Evolutionary conservation across 768 basidiomycete genomes (phyloP).

Genomic region (Auriculariales sp.): DNA sequence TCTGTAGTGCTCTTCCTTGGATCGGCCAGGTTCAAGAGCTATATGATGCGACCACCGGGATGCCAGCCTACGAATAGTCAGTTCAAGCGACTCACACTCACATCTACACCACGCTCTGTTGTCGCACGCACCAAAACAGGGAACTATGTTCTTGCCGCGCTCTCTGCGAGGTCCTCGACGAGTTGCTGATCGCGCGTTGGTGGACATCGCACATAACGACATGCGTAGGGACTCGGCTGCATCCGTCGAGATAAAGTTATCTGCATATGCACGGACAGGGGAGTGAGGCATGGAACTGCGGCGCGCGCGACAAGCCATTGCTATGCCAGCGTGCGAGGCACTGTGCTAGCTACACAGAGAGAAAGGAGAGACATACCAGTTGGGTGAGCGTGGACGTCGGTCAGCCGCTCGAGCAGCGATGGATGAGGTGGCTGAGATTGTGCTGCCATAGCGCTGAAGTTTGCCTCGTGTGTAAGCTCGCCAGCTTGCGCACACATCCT

Average conservation of each 20-base stretch:
- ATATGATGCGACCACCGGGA: conserved; percentile 83
- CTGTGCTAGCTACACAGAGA: no score
- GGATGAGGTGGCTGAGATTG: no score
- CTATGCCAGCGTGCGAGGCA: no score
- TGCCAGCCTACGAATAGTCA: conserved; percentile 51
- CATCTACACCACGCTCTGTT: no score
- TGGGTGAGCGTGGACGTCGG: conserved; percentile 88
- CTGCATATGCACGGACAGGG: no score
- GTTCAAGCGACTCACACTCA: no score
- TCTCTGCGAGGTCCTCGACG: conserved; percentile 49
- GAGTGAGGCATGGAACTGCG: no score
- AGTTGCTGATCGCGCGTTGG: conserved; percentile 49
- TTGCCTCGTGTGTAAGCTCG: no score
- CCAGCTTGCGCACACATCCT: no score
- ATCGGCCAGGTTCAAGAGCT: conserved; percentile 24
- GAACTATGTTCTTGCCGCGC: conserved; percentile 56
- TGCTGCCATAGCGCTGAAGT: no score
- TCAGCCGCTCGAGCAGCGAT: conserved; percentile 44
- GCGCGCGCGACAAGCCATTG: no score
- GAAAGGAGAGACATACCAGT: no score
- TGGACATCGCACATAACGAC: conserved; percentile 73
- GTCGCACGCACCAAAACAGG: conserved; percentile 75
- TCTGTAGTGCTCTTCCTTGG: conserved; percentile 66
- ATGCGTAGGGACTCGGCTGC: conserved; percentile 44
- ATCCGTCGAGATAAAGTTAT: conserved; percentile 19